These are phyloP conservation scores for Dothistroma septosporum DNA, from an alignment of 2,329 filamentous ascomycete species.

Conservation along the genomic window DNA sequence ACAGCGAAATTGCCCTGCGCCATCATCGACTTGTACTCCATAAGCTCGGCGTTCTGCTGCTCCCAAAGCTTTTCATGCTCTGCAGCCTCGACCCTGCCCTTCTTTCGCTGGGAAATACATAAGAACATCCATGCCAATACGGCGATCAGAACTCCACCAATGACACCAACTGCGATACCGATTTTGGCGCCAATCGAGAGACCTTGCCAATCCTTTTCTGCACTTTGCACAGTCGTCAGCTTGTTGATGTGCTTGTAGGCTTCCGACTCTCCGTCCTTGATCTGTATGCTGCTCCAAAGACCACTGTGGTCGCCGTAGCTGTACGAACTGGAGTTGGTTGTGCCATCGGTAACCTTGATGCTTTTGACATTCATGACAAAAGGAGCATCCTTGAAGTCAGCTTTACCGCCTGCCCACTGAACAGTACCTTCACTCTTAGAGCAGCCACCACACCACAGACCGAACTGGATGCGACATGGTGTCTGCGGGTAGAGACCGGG, in stretches of 20 bases:
- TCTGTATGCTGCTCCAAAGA: constrained; percentile 45
- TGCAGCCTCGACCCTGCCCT: constrained; percentile 48
- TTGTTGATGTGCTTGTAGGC: constrained; percentile 35
- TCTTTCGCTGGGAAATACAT: constrained; percentile 49
- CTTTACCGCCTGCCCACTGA: constrained; percentile 38
- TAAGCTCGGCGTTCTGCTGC: constrained; percentile 36
- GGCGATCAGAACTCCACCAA: constrained; percentile 39
- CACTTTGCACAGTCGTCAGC: constrained; percentile 42
- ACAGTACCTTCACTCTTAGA: constrained; percentile 54
- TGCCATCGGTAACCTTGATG: constrained; percentile 35
- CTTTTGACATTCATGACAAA: constrained; percentile 36
- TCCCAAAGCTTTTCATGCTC: constrained; percentile 47
- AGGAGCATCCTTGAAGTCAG: constrained; percentile 34
- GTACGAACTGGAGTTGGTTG: constrained; percentile 37
- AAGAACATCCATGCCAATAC: constrained; percentile 39
- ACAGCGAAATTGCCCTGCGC: constrained; percentile 27
- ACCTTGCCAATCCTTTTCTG: constrained; percentile 40
- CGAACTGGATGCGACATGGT: constrained; percentile 64
- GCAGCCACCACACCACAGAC: constrained; percentile 88
- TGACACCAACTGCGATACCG: constrained; percentile 45
- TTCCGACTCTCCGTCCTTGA: constrained; percentile 30
- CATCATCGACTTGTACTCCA: constrained; percentile 31
- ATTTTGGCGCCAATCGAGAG: constrained; percentile 48
- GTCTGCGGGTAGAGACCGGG: constrained; percentile 62
- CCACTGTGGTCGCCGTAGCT: constrained; percentile 40